Conservation (phyloP, 768 basidiomycete species). For the Leccinum ochraceum region DNA sequence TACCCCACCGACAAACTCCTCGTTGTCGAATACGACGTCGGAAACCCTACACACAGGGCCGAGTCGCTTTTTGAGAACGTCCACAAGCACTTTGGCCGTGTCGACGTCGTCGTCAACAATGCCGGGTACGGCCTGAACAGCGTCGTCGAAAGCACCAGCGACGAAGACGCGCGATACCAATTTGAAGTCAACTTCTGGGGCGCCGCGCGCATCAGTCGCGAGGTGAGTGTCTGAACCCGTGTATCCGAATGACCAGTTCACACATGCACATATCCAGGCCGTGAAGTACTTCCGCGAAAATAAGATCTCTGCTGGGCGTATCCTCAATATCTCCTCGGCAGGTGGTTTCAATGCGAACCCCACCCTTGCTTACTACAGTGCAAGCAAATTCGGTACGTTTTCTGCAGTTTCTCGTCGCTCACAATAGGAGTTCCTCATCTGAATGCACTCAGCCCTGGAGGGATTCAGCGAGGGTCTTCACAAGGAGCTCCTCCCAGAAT, state of each 20-base stretch:
- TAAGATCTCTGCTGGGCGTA: constrained; percentile 24
- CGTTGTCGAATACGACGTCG: constrained; percentile 34
- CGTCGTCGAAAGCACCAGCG: constrained; percentile 29
- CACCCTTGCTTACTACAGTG: constrained; percentile 22
- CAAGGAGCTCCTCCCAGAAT: constrained; percentile 24
- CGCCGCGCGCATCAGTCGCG: constrained; percentile 22
- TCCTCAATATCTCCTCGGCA: constrained; percentile 24
- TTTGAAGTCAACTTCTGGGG: constrained; percentile 40
- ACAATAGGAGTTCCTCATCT: not conserved
- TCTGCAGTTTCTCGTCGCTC: too few relatives aligned
- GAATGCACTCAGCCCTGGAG: constrained; percentile 20
- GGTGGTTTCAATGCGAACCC: constrained; percentile 21
- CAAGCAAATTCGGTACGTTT: constrained; percentile 26
- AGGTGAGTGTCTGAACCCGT: constrained; percentile 12
- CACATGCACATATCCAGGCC: constrained; percentile 6
- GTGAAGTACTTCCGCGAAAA: constrained; percentile 35
- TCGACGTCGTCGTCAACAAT: constrained; percentile 39
- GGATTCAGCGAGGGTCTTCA: constrained; percentile 28
- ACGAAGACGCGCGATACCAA: constrained; percentile 27
- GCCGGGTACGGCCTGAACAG: constrained; percentile 27
- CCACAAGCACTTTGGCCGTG: constrained; percentile 28
- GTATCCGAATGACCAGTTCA: not conserved
- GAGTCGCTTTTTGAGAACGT: constrained; percentile 23
- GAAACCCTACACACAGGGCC: constrained; percentile 17
- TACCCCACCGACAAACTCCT: constrained; percentile 26